These are phyloP conservation scores for Neoboletus brunneissimus DNA, from an alignment of 768 basidiomycete genomes.

Conservation along the genomic window DNA sequence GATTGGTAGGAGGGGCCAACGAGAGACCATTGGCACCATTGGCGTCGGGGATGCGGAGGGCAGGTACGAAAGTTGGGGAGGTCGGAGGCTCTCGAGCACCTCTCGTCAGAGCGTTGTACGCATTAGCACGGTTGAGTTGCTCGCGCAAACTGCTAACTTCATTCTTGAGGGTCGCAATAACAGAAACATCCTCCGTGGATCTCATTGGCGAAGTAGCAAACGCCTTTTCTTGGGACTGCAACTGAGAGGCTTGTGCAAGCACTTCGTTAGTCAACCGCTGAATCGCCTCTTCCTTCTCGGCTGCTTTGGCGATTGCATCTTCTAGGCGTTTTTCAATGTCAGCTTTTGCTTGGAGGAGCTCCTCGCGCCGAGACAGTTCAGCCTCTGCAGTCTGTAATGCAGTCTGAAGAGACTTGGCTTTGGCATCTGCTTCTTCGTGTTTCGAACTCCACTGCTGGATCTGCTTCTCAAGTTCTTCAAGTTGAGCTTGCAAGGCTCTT, in stretches of 20 bases:
- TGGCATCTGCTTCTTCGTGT: constrained; percentile 82
- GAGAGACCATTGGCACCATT: constrained; percentile 42
- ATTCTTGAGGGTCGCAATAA: constrained; percentile 85
- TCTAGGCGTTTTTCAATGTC: constrained; percentile 79
- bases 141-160: constrained; percentile 92
- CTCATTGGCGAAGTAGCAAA: constrained; percentile 62
- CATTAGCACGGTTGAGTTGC: constrained; percentile 93
- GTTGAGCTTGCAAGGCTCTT: constrained; percentile 75
- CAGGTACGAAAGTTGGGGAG: constrained; percentile 85
- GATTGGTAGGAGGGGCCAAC: constrained; percentile 40
- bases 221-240: constrained; percentile 74
- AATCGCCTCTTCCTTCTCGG: constrained; percentile 84
- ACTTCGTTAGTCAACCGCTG: constrained; percentile 79
- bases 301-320: constrained; percentile 66
- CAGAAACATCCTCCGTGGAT: constrained; percentile 78
- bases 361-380: constrained; percentile 69
- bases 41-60: constrained; percentile 55
- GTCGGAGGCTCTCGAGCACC: constrained; percentile 70
- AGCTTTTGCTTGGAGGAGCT: constrained; percentile 69
- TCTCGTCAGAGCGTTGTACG: constrained; percentile 81
- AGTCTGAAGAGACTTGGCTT: constrained; percentile 66
- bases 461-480: constrained; percentile 80
- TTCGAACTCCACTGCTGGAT: constrained; percentile 80
- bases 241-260: constrained; percentile 62
- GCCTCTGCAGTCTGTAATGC: constrained; percentile 69